A percentile compares a stretch with the other conserved stretches of the same genome.
These are phyloP conservation scores for Elsinoe australis DNA, from an alignment of 2,329 filamentous ascomycete species.

Conservation along the genomic window DNA sequence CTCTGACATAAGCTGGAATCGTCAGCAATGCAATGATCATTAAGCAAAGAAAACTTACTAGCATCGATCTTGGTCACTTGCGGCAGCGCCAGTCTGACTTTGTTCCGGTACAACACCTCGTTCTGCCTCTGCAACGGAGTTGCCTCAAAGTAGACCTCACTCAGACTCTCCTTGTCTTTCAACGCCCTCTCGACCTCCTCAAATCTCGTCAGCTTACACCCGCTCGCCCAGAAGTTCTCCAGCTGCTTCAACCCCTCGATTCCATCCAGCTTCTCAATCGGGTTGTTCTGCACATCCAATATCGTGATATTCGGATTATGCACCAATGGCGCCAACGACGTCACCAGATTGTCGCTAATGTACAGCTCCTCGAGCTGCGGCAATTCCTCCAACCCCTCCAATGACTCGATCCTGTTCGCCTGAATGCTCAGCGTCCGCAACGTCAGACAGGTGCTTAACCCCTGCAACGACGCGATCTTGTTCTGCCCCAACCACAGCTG, in stretches of 20 bases:
- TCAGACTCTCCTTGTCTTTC: constrained; percentile 67
- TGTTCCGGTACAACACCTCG: constrained; percentile 88
- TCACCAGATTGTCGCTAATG: constrained; percentile 88
- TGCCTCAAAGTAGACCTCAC: constrained; percentile 93
- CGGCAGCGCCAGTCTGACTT: constrained; percentile 78
- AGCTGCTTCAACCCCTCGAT: constrained; percentile 61
- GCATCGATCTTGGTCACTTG: constrained; percentile 92
- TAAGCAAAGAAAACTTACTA: constrained; percentile 61
- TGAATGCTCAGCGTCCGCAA: constrained; percentile 88
- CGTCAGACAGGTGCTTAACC: constrained; percentile 65
- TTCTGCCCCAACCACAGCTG: constrained; percentile 95
- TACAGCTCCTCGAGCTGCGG: constrained; percentile 84
- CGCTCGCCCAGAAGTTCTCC: constrained; percentile 91
- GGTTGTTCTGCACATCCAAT: constrained; percentile 85
- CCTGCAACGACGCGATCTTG: constrained; percentile 78
- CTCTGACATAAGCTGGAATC: constrained; percentile 12
- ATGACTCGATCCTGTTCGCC: constrained; percentile 78
- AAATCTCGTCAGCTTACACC: constrained; percentile 75
- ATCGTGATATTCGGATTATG: constrained; percentile 55
- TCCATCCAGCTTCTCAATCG: constrained; percentile 65
- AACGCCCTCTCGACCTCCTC: constrained; percentile 72
- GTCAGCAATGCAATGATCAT: neutral
- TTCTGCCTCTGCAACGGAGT: constrained; percentile 76
- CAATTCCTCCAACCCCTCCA: constrained; percentile 67
- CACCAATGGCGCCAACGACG: constrained; percentile 61